phyloP scores from a whole-genome alignment of 805 yeast species.

The Blastobotrys americana region DNA sequence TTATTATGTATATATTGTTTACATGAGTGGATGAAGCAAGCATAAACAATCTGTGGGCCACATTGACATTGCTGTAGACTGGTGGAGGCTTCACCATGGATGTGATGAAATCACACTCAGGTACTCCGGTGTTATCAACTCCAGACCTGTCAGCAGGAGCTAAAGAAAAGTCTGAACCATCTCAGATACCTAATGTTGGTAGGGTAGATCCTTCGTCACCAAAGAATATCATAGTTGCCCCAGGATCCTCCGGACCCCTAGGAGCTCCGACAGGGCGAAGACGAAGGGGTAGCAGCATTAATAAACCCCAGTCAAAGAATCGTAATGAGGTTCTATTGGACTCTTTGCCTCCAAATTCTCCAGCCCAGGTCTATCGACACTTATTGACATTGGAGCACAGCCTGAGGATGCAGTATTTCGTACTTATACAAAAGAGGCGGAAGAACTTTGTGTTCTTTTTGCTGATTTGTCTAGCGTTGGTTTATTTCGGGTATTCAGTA shows the following conservation, averaged over 20 bases:
- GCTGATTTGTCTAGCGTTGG: constrained; percentile 22
- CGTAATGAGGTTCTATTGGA: constrained; percentile 4
- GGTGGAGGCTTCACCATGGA: too few species aligned
- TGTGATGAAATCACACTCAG: not conserved
- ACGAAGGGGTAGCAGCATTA: constrained; percentile 9
- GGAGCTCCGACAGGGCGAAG: not conserved
- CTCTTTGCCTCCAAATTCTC: constrained; percentile 16
- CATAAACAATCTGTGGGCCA: too few species aligned
- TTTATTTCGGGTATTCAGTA: constrained; percentile 28
- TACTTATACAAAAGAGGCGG: constrained; percentile 57
- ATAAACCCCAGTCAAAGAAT: constrained; percentile 3
- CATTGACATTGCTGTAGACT: too few species aligned
- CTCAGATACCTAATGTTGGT: too few species aligned
- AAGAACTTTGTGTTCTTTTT: constrained; percentile 50
- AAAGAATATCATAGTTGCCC: too few species aligned
- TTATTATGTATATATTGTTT: too few species aligned
- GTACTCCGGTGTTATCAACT: not conserved
- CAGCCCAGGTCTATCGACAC: constrained; percentile 63
- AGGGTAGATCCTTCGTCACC: too few species aligned
- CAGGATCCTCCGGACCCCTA: too few species aligned
- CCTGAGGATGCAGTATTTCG: constrained; percentile 70
- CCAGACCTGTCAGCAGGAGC: too few species aligned
- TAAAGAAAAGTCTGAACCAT: too few species aligned
- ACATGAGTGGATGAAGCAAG: too few species aligned
- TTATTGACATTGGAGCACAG: constrained; percentile 79